phyloP scores from a whole-genome alignment of 78 protist genomes.

The Dictyostelium citrinum region DNA sequence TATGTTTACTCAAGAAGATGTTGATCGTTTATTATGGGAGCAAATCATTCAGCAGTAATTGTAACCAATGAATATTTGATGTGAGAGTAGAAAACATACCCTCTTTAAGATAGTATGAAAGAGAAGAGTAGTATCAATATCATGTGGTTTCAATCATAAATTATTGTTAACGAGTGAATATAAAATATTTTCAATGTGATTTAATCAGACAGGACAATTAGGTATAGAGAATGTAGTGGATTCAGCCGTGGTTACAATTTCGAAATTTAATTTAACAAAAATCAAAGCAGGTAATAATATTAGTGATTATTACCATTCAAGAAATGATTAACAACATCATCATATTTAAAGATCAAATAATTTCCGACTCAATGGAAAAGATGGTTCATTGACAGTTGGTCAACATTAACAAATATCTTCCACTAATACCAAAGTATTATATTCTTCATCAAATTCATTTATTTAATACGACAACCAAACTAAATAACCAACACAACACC shows the following conservation, averaged over 20 bases:
- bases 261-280: neutral
- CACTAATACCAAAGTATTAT: too few relatives aligned
- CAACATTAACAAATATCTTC: too few relatives aligned
- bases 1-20: constrained; percentile 57
- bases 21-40: constrained; percentile 53
- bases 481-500: too few relatives aligned
- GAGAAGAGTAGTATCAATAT: constrained; percentile 9
- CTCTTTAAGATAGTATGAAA: constrained; percentile 64
- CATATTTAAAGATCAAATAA: too few relatives aligned
- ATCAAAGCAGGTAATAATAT: constrained; percentile 36
- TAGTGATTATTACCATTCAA: too few relatives aligned
- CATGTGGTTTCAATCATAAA: constrained; percentile 67
- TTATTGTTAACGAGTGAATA: constrained; percentile 24
- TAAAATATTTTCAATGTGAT: constrained; percentile 43
- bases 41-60: constrained; percentile 66
- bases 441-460: too few relatives aligned
- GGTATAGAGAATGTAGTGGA: constrained; percentile 52
- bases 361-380: too few relatives aligned
- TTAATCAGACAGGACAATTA: constrained; percentile 31
- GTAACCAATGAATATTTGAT: constrained; percentile 60
- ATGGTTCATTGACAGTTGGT: too few relatives aligned
- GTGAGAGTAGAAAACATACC: constrained; percentile 75
- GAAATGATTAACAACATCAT: too few relatives aligned
- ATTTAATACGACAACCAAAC: too few relatives aligned
- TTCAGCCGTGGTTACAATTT: constrained; percentile 12